Evolutionary conservation across 495 filamentous ascomycete species (phyloP).

Genomic region (Aspergillus kassunensis): DNA sequence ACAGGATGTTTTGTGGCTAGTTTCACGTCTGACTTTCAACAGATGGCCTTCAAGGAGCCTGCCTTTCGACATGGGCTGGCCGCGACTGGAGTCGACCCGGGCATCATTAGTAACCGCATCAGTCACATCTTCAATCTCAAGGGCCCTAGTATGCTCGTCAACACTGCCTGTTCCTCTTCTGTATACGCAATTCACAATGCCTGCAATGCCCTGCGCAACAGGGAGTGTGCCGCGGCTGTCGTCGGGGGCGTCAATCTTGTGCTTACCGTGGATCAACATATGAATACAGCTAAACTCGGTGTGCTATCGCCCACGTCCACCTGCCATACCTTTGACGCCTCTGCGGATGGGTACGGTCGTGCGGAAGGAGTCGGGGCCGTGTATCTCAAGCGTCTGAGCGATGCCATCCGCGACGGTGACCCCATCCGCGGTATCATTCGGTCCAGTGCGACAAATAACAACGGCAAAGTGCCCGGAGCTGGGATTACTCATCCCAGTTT

Average conservation of each 20-base stretch:
- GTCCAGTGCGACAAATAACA: conserved; percentile 22
- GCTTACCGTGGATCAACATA: conserved; percentile 13
- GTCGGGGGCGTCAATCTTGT: conserved; percentile 38
- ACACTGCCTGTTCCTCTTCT: conserved; percentile 37
- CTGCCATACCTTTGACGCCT: conserved; percentile 53
- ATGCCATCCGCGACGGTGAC: conserved; percentile 30
- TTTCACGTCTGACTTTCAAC: conserved; percentile 20
- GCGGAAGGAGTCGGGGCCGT: conserved; percentile 35
- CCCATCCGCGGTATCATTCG: conserved; percentile 36
- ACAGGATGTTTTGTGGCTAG: conserved; percentile 16
- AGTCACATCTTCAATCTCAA: conserved; percentile 33
- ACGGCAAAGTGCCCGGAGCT: neutral
- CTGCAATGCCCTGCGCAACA: conserved; percentile 18
- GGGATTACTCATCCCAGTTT: neutral
- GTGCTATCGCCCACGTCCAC: conserved; percentile 15
- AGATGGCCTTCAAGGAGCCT: conserved; percentile 15
- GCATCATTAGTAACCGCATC: conserved; percentile 31
- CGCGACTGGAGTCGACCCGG: conserved; percentile 7
- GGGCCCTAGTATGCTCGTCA: conserved; percentile 23
- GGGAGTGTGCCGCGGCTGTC: conserved; percentile 33
- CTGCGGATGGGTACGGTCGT: conserved; percentile 29
- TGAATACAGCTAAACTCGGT: conserved; percentile 18
- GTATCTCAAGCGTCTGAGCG: conserved; percentile 23
- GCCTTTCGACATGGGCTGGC: conserved; percentile 10
- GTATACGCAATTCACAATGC: conserved; percentile 31